Base-by-base conservation (phyloP, 176 grass and related monocot species). In the Bolboschoenus planiculmis region DNA sequence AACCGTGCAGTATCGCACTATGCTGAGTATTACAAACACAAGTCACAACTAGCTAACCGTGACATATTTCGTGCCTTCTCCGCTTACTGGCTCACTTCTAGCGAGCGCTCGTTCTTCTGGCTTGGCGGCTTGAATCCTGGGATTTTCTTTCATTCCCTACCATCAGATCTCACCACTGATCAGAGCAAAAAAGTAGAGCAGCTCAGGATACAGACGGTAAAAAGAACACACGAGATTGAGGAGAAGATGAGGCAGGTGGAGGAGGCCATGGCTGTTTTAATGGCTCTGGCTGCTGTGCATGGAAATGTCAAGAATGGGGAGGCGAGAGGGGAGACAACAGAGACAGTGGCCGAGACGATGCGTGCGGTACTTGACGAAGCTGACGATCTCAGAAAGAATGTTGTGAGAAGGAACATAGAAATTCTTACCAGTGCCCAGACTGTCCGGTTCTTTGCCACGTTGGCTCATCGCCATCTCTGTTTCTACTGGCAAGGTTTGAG, bases 1-100 rank as follows among this genome's bases (percentile, higher is more conserved):
- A 20, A 29, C 51, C 83, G 83, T 33, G 83, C 67, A 14, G 20
- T 85, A 3, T 72, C 47, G 7, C 83, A 75, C 64, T 76, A 74
- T 8, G 20, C 16, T 0, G 39, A 47, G 20, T 76, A 84, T 48
- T 74, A 37, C 65, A 29, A 34, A 29, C 61, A 26, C 65, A 54
- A 57, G 64, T 76, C 66, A 18, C 9, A 76, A 14, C 30, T 85
- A 3, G 83, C 83, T 0, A 78, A 85, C 23, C 83, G 87, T 1
- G 87, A 74, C 47, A 73, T 81, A 34, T 81, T 89, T 10, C 77
- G 42, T 43, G 87, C 60, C 20, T 85, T 89, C 56, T 81, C 72
- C 3, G 74, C 87, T 5, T 64, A 79, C 24, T 89, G 87, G 83
- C 84, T 85, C 1, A 81, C 27, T 31, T 15, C 5, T 20, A 23